phyloP scores from a whole-genome alignment of 345 rosid species.

The Euclidium syriacum region DNA sequence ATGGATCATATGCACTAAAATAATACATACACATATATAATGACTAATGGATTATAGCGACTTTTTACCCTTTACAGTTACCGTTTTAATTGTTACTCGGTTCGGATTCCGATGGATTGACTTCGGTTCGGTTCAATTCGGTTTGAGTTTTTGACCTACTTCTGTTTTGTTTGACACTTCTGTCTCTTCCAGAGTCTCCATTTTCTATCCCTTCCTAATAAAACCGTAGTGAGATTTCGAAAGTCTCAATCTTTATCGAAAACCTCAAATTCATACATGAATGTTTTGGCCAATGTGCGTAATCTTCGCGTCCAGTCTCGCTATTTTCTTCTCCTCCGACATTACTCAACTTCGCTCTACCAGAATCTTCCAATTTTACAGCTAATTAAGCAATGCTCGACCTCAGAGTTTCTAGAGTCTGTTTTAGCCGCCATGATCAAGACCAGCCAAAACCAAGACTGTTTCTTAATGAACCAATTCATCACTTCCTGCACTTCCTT shows the following conservation, averaged over 20 bases:
- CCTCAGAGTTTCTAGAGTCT: constrained; percentile 37
- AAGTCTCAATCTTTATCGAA: constrained; percentile 1
- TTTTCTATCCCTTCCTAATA: background rate
- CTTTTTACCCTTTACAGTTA: no score
- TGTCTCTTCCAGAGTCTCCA: background rate
- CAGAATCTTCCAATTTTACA: background rate
- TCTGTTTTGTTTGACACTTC: no score
- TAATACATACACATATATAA: no score
- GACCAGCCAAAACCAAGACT: constrained; percentile 47
- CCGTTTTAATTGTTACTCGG: no score
- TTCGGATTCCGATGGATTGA: no score
- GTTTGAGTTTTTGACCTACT: no score
- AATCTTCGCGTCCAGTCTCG: background rate
- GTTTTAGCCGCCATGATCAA: constrained; percentile 57
- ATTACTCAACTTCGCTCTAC: background rate
- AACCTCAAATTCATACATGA: constrained; percentile 5
- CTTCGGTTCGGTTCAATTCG: no score
- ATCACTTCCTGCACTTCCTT: constrained; percentile 41
- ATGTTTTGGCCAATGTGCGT: background rate
- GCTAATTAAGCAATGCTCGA: constrained; percentile 33
- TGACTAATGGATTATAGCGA: no score
- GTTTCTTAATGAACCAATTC: constrained; percentile 59
- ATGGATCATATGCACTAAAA: no score
- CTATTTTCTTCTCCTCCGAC: constrained; percentile 10
- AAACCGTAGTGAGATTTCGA: background rate